phyloP scores from a whole-genome alignment of 2,329 filamentous ascomycete genomes.

The Diaporthe sp. region DNA sequence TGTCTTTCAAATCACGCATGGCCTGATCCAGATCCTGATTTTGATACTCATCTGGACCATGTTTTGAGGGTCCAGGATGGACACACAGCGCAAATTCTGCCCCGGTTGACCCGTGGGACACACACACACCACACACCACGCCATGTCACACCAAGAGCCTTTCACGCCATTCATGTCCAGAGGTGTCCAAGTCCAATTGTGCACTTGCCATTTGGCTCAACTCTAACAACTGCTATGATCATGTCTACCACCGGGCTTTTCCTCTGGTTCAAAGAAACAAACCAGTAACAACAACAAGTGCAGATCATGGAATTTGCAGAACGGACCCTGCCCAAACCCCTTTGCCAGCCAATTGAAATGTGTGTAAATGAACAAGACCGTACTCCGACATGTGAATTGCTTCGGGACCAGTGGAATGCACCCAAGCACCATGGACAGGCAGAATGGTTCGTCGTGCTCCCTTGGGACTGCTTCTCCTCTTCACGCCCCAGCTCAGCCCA shows the following conservation, averaged over 20 bases:
- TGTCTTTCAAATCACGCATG: neutral
- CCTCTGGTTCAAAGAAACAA: slow-evolving; percentile 18
- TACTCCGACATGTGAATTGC: slow-evolving; percentile 35
- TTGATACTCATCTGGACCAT: neutral
- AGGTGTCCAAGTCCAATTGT: neutral
- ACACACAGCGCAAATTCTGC: neutral
- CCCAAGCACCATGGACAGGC: neutral
- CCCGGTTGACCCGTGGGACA: no score
- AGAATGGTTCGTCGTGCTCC: neutral
- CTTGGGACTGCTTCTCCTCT: neutral
- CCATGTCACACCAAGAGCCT: neutral
- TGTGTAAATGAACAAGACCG: slow-evolving; percentile 34
- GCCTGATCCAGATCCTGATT: neutral
- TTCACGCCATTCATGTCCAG: neutral
- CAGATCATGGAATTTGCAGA: slow-evolving; percentile 31
- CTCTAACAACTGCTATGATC: slow-evolving; percentile 31
- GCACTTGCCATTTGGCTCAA: slow-evolving; percentile 27
- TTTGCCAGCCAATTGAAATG: slow-evolving; percentile 2
- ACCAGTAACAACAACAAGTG: slow-evolving; percentile 13
- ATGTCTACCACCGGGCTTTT: slow-evolving; percentile 29
- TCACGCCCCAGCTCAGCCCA: neutral
- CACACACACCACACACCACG: no score
- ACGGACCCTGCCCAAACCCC: slow-evolving; percentile 23
- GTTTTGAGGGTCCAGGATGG: neutral
- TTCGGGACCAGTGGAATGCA: neutral